Evolutionary conservation across 1,284 basidiomycete genomes (phyloP).

Genomic region (Tilletiaria anomala): DNA sequence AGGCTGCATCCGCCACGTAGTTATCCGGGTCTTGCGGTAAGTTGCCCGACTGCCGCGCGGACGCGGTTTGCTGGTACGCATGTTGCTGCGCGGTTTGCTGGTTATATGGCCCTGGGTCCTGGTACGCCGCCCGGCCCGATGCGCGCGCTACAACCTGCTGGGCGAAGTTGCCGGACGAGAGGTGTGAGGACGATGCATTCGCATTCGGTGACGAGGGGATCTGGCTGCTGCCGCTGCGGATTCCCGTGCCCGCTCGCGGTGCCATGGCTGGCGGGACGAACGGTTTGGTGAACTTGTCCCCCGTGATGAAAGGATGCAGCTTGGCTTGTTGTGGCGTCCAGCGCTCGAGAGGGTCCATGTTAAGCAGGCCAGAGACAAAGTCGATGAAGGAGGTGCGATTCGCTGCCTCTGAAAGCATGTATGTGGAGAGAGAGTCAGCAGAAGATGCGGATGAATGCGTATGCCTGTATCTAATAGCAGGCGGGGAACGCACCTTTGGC

Average conservation of each 20-base stretch:
- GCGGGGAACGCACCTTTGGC: conserved; percentile 60
- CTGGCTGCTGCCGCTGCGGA: neutral
- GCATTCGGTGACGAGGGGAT: conserved; percentile 51
- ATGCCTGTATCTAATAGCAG: neutral
- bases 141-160: conserved; percentile 57
- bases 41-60: conserved; percentile 36
- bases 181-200: too few species aligned
- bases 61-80: conserved; percentile 47
- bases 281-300: conserved; percentile 59
- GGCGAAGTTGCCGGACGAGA: too few species aligned
- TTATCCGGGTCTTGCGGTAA: conserved; percentile 28
- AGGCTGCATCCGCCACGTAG: conserved; percentile 7
- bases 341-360: conserved; percentile 82
- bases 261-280: conserved; percentile 34
- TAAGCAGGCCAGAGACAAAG: conserved; percentile 85
- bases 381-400: conserved; percentile 90
- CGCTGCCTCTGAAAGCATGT: conserved; percentile 57
- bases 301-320: conserved; percentile 92
- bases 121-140: conserved; percentile 56
- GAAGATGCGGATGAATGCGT: neutral
- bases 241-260: neutral
- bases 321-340: conserved; percentile 97
- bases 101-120: conserved; percentile 84
- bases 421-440: neutral
- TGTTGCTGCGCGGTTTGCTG: conserved; percentile 89